A percentile compares a stretch with the other conserved stretches of the same genome.
Conservation (phyloP, 2,329 filamentous ascomycete genomes). For the Drechslerella coelobrocha region DNA sequence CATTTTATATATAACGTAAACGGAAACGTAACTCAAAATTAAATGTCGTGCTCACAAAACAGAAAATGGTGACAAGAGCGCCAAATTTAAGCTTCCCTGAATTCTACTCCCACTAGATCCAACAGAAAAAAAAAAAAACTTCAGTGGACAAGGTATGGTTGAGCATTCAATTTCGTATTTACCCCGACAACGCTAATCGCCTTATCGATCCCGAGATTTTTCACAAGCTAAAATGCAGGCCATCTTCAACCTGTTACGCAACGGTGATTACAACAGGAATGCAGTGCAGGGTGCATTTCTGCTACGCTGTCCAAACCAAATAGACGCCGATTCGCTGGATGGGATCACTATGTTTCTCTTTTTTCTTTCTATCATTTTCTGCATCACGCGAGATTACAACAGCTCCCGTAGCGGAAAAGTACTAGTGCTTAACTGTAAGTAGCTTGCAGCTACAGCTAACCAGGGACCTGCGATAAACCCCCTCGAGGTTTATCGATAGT, state of each 20-base stretch:
- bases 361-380: conserved; percentile 13
- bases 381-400: conserved; percentile 44
- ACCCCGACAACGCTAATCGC: neutral
- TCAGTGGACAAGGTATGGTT: neutral
- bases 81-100: conserved; percentile 24
- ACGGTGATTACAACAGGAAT: conserved; percentile 34
- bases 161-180: neutral
- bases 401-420: neutral
- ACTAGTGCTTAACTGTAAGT: neutral
- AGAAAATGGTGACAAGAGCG: conserved; percentile 12
- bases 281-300: conserved; percentile 15
- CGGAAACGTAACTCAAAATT: neutral
- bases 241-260: conserved; percentile 12
- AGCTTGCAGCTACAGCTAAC: conserved; percentile 4
- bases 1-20: neutral
- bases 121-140: neutral
- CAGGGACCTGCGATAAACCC: conserved; percentile 18
- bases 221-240: conserved; percentile 40
- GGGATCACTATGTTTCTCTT: neutral
- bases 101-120: conserved; percentile 6
- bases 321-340: conserved; percentile 42
- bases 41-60: conserved; percentile 34
- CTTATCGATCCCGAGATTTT: conserved; percentile 17
- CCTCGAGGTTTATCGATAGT: conserved; percentile 35
- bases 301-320: conserved; percentile 17